phyloP scores from a whole-genome alignment of 257 asterid species.

The Scutellaria baicalensis region DNA sequence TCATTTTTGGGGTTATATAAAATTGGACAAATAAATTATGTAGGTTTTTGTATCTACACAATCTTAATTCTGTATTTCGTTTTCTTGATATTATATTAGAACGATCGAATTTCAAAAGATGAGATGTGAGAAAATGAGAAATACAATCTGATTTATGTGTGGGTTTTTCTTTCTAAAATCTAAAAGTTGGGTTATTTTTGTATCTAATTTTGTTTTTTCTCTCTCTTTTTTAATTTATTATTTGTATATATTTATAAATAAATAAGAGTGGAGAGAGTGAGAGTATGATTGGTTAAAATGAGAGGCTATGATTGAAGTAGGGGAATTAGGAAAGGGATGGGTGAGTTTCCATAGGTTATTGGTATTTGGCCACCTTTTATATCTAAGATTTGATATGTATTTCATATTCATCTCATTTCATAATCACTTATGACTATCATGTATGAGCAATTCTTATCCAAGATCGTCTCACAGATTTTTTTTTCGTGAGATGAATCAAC shows the following conservation, averaged over 20 bases:
- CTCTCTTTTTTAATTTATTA: too few species aligned
- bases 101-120: too few species aligned
- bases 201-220: too few species aligned
- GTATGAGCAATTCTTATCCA: too few species aligned
- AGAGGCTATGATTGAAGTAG: slow-evolving; percentile 10
- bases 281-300: not conserved
- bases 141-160: too few species aligned
- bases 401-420: not conserved
- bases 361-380: not conserved
- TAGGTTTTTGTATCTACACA: too few species aligned
- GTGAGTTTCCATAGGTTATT: not conserved
- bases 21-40: not conserved
- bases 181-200: not conserved
- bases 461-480: too few species aligned
- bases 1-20: not conserved
- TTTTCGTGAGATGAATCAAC: too few species aligned
- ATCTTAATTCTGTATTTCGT: too few species aligned
- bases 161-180: too few species aligned
- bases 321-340: not conserved
- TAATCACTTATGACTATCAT: not conserved
- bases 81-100: too few species aligned
- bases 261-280: not conserved
- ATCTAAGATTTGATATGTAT: not conserved
- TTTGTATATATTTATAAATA: not conserved
- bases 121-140: too few species aligned